Conservation (phyloP, 2,329 filamentous ascomycete species). For the Colletotrichum cuscutae region DNA sequence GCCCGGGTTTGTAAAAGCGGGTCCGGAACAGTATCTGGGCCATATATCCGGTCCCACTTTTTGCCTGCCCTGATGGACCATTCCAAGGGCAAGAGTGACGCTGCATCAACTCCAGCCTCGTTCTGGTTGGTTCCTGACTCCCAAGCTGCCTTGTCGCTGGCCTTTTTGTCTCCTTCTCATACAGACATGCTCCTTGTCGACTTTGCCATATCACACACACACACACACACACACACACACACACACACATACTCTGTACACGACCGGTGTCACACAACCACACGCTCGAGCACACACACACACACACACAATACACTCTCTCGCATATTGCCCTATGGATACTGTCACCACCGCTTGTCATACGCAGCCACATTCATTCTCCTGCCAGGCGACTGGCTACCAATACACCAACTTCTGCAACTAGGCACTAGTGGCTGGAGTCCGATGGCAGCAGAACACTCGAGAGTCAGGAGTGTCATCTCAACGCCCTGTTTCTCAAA, state of each 20-base stretch:
- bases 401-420: background rate
- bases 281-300: background rate
- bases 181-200: slow-evolving; percentile 22
- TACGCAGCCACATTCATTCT: background rate
- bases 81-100: slow-evolving; percentile 10
- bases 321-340: background rate
- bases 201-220: background rate
- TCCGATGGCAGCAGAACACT: background rate
- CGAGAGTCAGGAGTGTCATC: background rate
- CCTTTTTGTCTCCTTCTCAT: slow-evolving; percentile 10
- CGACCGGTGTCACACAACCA: no score
- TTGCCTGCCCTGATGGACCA: slow-evolving; percentile 29
- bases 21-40: background rate
- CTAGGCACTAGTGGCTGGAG: background rate
- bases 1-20: background rate
- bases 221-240: background rate
- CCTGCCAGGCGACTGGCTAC: slow-evolving; percentile 1
- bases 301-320: background rate
- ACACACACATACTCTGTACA: background rate
- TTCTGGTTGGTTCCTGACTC: slow-evolving; percentile 22
- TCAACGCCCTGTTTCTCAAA: slow-evolving; percentile 13
- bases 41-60: slow-evolving; percentile 5
- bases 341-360: background rate
- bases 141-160: slow-evolving; percentile 9
- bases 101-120: background rate